Base-by-base conservation (phyloP, 2,329 filamentous ascomycete species). In the Coniella vitis region DNA sequence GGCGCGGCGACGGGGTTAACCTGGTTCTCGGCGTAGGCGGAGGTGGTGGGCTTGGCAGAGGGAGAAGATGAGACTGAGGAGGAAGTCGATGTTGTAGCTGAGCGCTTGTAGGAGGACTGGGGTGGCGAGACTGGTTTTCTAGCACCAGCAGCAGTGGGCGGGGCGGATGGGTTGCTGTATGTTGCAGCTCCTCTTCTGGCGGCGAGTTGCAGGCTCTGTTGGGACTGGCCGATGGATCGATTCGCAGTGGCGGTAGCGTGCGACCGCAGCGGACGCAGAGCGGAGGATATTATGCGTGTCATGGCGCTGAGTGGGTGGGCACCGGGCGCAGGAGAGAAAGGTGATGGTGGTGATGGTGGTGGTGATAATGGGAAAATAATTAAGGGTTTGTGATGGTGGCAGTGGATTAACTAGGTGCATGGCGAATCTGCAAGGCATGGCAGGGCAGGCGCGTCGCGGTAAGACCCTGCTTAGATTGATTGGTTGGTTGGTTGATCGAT, bases 261-360 rank as follows among this genome's bases (percentile, higher is more conserved):
- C 39, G 47, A 31, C 35, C 51, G 40, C 7, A 53, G 10, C 9
- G 51, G 51, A 36, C 48, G 48, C 32, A 53, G 38, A 14, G 44
- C 51, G 8, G 51, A 51, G 41, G 44, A 31, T 19, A 50, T 22
- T 40, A 51, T 47, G 29, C 44, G 44, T 36, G 51, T 45, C 51
- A 53, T 53, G 39, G 40, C n/a, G 43, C 12, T 13, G 31, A 9
- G 14, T 4, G n/a, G 37, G 10, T n/a, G 20, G 12, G 25, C 38
- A 21, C n/a, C n/a, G n/a, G n/a, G n/a, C n/a, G 20, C n/a, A 19
- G 19, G 16, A 10, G 8, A 16, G 16, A 13, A 38, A n/a, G 21
- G 20, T 22, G 13, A 10, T 42, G 22, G 21, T 40, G 45, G 40
- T 16, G 31, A 32, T 20, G 12, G 8, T 39, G 42, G 40, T 42